phyloP scores from a whole-genome alignment of 2,329 filamentous ascomycete species.

The Diaporthe vaccinii region DNA sequence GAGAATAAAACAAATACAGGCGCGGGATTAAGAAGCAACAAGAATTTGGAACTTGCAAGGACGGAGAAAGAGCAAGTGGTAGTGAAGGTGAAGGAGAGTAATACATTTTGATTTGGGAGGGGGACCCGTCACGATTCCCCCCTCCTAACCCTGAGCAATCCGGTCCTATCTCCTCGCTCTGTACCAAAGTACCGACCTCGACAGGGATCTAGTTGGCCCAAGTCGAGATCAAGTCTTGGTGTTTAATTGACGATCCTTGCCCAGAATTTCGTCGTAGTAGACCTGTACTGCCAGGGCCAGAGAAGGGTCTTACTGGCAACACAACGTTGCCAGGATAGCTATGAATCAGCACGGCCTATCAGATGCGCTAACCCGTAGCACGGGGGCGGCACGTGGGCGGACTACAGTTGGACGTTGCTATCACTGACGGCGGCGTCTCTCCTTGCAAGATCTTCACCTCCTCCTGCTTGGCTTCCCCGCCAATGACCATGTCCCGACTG shows the following conservation, averaged over 20 bases:
- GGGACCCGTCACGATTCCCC: background rate
- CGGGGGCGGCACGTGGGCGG: constrained; percentile 13
- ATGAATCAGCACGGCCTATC: constrained; percentile 4
- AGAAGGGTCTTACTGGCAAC: background rate
- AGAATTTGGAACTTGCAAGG: background rate
- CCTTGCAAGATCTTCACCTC: background rate
- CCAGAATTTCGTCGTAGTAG: background rate
- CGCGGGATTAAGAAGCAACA: too few relatives aligned
- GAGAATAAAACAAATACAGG: background rate
- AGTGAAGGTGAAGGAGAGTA: background rate
- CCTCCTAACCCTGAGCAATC: constrained; percentile 6
- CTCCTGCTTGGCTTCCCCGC: constrained; percentile 1
- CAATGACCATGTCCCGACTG: background rate
- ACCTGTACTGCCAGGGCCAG: background rate
- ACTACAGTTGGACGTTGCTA: background rate
- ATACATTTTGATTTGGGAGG: background rate
- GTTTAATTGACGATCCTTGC: background rate
- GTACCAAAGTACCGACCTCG: constrained; percentile 7
- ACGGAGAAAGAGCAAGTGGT: background rate
- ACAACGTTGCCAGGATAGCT: constrained; percentile 22
- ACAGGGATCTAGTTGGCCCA: background rate
- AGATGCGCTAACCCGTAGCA: constrained; percentile 21
- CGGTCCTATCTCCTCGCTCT: background rate
- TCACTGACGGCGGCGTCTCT: constrained; percentile 6
- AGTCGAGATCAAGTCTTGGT: background rate